Conservation (phyloP, 2,329 filamentous ascomycete genomes). For the Kalmusia sp. region DNA sequence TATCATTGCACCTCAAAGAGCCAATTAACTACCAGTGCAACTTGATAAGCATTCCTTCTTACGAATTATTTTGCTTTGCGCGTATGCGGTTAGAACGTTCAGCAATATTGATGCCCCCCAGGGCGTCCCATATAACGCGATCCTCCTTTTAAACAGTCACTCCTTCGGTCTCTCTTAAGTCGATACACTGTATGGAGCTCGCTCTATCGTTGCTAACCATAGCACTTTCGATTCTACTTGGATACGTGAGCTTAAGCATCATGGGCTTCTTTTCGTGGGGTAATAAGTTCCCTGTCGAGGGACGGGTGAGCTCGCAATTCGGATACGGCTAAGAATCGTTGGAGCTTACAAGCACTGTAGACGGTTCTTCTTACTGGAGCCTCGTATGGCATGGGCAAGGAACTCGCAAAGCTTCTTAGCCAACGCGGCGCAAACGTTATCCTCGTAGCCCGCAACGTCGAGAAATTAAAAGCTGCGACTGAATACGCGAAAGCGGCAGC, state of each 20-base stretch:
- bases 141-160: not conserved
- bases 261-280: conserved; percentile 74
- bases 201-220: conserved; percentile 39
- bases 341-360: conserved; percentile 53
- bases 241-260: conserved; percentile 49
- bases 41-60: too few species aligned
- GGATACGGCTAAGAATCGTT: not conserved
- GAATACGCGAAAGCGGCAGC: conserved; percentile 72
- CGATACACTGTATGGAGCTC: conserved; percentile 1
- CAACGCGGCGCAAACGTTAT: conserved; percentile 85
- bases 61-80: too few species aligned
- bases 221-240: conserved; percentile 44
- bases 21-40: too few species aligned
- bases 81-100: too few species aligned
- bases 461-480: conserved; percentile 76
- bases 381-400: conserved; percentile 90
- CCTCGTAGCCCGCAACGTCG: conserved; percentile 78
- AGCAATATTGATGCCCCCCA: too few species aligned
- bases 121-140: too few species aligned
- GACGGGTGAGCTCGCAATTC: conserved; percentile 67
- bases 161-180: not conserved
- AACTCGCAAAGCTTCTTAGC: conserved; percentile 75
- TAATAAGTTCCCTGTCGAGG: conserved; percentile 84
- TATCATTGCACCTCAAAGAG: too few species aligned
- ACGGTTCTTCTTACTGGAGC: conserved; percentile 89